phyloP scores from a whole-genome alignment of 2,329 filamentous ascomycete genomes.

The Trichoderma hamatum region DNA sequence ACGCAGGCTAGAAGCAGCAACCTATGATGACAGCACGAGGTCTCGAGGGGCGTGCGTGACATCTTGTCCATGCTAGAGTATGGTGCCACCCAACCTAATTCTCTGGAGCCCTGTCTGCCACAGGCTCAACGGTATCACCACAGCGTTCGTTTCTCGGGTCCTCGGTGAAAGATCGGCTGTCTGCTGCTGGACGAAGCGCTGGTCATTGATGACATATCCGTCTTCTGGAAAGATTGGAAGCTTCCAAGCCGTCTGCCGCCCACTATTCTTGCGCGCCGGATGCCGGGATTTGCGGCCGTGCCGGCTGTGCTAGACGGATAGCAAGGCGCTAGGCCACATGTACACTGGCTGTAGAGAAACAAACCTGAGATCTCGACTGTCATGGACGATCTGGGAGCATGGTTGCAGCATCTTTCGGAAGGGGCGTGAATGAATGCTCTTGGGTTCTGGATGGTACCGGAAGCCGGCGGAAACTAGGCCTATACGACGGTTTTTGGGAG shows the following conservation, averaged over 20 bases:
- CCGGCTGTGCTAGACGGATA: slow-evolving; percentile 2
- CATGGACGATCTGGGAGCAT: neutral
- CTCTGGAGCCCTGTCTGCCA: slow-evolving; percentile 5
- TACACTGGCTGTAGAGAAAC: neutral
- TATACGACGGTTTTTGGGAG: neutral
- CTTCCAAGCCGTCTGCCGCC: slow-evolving; percentile 5
- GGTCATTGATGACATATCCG: slow-evolving; percentile 2
- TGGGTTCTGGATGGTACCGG: neutral
- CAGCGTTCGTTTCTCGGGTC: neutral
- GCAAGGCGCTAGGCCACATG: neutral
- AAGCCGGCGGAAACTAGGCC: slow-evolving; percentile 6
- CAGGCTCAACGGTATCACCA: neutral
- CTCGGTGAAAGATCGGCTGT: slow-evolving; percentile 19
- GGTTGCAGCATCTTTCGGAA: neutral
- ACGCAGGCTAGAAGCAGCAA: neutral
- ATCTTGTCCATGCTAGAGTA: slow-evolving; percentile 6
- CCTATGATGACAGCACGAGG: neutral
- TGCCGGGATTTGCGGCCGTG: slow-evolving; percentile 19
- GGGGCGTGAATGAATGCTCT: neutral
- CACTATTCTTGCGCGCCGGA: neutral
- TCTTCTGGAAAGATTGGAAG: slow-evolving; percentile 8
- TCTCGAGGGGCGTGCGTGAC: slow-evolving; percentile 1
- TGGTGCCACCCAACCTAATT: slow-evolving; percentile 19
- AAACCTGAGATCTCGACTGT: neutral
- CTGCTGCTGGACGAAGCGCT: neutral